phyloP scores from a whole-genome alignment of 148 eudicot genomes.

The Gaultheria prostrata region DNA sequence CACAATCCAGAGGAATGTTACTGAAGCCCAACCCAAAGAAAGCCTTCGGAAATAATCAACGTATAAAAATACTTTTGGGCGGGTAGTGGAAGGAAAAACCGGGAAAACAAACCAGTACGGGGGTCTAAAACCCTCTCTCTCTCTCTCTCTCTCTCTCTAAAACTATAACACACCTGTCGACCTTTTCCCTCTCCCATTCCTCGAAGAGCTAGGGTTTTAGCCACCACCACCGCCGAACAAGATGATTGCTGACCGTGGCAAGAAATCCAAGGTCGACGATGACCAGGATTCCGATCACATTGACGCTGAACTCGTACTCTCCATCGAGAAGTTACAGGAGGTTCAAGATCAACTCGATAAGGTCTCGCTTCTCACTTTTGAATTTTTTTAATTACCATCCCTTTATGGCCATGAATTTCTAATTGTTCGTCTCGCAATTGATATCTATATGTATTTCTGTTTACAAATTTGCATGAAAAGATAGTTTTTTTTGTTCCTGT shows the following conservation, averaged over 20 bases:
- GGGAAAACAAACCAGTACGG: not conserved
- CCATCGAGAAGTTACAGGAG: conserved; percentile 90
- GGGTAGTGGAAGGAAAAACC: not conserved
- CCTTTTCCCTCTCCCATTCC: not conserved
- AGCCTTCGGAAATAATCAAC: not conserved
- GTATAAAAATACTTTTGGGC: not conserved
- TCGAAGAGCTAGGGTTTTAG: conserved; percentile 15
- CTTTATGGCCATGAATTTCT: not conserved
- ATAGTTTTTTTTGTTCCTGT: not conserved
- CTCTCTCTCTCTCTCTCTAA: not conserved
- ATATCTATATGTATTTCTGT: not conserved
- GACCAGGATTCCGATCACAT: conserved; percentile 56
- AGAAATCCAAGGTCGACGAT: conserved; percentile 49
- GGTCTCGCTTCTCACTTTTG: conserved; percentile 31
- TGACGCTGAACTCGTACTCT: conserved; percentile 65
- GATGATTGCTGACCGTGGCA: conserved; percentile 58
- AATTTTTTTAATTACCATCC: not conserved
- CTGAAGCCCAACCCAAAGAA: not conserved
- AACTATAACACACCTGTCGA: not conserved
- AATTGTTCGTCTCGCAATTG: not conserved
- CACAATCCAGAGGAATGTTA: not conserved
- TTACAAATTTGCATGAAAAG: not conserved
- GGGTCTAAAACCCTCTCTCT: not conserved
- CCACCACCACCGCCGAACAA: conserved; percentile 10
- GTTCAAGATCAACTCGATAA: conserved; percentile 89